phyloP scores from a whole-genome alignment of 225 moss, liverwort and hornwort genomes.

The Rhytidiadelphus loreus region DNA sequence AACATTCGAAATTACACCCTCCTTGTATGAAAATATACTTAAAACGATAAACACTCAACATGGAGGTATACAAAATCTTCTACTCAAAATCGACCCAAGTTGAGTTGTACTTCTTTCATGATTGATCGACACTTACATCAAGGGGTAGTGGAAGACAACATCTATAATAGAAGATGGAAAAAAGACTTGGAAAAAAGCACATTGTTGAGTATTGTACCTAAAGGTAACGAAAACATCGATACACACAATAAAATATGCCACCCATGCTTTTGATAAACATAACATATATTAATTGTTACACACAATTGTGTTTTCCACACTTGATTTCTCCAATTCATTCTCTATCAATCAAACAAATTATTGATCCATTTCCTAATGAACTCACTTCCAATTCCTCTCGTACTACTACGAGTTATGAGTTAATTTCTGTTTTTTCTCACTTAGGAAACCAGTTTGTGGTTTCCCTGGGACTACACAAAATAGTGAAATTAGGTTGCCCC shows the following conservation, averaged over 20 bases:
- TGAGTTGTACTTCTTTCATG: fast-evolving
- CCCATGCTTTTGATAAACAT: no score
- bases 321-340: background rate
- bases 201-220: fast-evolving
- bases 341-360: background rate
- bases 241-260: no score
- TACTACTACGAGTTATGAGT: no score
- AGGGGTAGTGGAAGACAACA: background rate
- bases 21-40: background rate
- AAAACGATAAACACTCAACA: background rate
- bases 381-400: background rate
- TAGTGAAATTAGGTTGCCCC: no score
- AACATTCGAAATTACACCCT: background rate
- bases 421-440: background rate
- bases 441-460: fast-evolving
- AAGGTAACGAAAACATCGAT: background rate
- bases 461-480: no score
- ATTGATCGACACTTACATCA: background rate
- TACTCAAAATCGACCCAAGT: background rate
- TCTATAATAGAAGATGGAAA: background rate
- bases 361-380: background rate
- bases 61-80: fast-evolving
- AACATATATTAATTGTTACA: no score
- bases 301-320: background rate
- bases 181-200: fast-evolving